Base-by-base conservation (phyloP, 768 basidiomycete species). In the Rhodotorula graminis region DNA sequence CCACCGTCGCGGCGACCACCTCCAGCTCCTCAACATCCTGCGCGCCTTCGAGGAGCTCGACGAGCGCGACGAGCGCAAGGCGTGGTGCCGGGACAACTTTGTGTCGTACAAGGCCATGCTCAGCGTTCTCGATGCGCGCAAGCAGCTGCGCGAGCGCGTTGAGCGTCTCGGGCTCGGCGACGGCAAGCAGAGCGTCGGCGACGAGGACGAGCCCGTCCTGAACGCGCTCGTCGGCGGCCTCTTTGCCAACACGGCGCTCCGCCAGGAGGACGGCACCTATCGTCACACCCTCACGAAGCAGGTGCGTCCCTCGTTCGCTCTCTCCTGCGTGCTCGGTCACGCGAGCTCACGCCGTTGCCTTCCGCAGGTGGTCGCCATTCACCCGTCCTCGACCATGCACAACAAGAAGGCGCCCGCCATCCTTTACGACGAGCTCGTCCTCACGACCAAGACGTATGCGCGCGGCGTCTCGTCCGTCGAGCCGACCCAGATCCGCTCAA, bases 371-470 rank as follows among this genome's bases (percentile, higher is more conserved):
- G 85, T 98, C 69, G 95, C 94, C 80, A 90, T 99, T 31, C 93
- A 98, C 78, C 96, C 95, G 0, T 86, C 90, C 44, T 97, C 94
- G 44, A 85, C 87, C 7, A 79, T 98, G 77, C 86, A 85, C 76
- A 88, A 90, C 75, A 92, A 90, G 79, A 91, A 90, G 79, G 86
- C 88, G 0, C 88, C 88, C 0, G 92, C 89, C 11, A 92, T 99
- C 73, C 85, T 99, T 50, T 99, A 91, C 79, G 90, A 95, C 80
- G 96, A 99, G 79, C 82, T 99, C 79, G 95, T 96, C 72, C 88
- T 88, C 78, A 93, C 92, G 25, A 90, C 85, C 70, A 87, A 88
- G 67, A 88, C 91, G 53, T 98, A 94, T 77, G 94, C 93, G 5
- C 88, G 94, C 5, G 90, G 89, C n/a, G 94, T 95, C 19, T 94